Conservation (phyloP, 345 rosid genomes). For the Heritiera littoralis region DNA sequence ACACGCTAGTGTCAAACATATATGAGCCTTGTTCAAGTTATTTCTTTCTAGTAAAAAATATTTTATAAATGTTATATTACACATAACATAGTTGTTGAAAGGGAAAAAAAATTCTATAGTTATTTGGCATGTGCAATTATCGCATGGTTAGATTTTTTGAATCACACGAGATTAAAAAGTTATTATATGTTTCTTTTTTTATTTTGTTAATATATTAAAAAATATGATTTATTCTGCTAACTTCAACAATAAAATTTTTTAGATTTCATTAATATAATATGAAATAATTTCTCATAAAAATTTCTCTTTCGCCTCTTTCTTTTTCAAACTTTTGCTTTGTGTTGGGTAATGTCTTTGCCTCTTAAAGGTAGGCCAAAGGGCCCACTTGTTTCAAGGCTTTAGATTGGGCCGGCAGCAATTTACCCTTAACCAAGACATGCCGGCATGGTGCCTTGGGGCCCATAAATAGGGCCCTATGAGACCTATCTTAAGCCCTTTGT, state of each 20-base stretch:
- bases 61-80: too few relatives aligned
- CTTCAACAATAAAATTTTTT: too few relatives aligned
- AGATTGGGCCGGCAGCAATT: constrained; percentile 40
- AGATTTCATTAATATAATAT: too few relatives aligned
- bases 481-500: background rate
- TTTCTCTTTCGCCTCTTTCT: too few relatives aligned
- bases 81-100: background rate
- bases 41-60: too few relatives aligned
- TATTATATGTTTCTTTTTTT: background rate
- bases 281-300: too few relatives aligned
- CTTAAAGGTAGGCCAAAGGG: constrained; percentile 28
- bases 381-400: constrained; percentile 27
- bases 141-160: too few relatives aligned
- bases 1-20: too few relatives aligned
- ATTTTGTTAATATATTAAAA: background rate
- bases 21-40: too few relatives aligned
- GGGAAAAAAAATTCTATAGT: background rate
- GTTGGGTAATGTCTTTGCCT: background rate
- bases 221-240: too few relatives aligned
- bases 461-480: constrained; percentile 19
- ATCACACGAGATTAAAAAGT: too few relatives aligned
- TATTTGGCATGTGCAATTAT: background rate
- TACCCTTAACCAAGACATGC: constrained; percentile 23
- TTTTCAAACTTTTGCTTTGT: background rate
- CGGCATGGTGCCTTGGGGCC: constrained; percentile 35